Percentiles rank a stretch among this genome's conserved stretches.
phyloP scores from a whole-genome alignment of 768 basidiomycete species.

The Boletus rubescentipes region DNA sequence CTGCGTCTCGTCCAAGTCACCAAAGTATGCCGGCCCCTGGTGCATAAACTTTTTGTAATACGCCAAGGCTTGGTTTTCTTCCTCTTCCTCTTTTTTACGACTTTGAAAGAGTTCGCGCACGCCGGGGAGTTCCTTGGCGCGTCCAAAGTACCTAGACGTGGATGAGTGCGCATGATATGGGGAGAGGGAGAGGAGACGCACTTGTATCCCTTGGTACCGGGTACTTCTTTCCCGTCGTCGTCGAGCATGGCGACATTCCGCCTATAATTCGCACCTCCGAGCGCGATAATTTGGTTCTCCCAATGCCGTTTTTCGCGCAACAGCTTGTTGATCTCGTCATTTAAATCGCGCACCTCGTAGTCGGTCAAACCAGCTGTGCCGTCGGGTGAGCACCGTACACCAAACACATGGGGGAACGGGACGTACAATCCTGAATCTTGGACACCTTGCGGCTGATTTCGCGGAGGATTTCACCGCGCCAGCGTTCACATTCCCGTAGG shows the following conservation, averaged over 20 bases:
- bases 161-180: neutral
- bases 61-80: conserved; percentile 73
- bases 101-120: conserved; percentile 93
- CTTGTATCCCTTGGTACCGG: conserved; percentile 98
- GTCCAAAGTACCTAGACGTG: conserved; percentile 84
- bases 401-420: too few species aligned
- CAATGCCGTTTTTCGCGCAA: conserved; percentile 95
- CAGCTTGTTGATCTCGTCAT: conserved; percentile 96
- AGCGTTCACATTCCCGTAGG: conserved; percentile 89
- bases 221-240: conserved; percentile 94
- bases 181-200: conserved; percentile 35
- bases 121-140: conserved; percentile 93
- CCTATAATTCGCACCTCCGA: conserved; percentile 95
- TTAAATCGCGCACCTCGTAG: conserved; percentile 93
- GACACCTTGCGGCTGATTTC: conserved; percentile 97
- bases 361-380: conserved; percentile 92
- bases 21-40: conserved; percentile 87
- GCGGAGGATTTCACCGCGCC: conserved; percentile 92
- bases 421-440: conserved; percentile 93
- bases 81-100: conserved; percentile 83
- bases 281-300: conserved; percentile 96
- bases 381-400: too few species aligned
- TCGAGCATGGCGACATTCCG: conserved; percentile 92
- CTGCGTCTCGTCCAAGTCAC: conserved; percentile 78
- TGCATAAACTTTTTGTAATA: conserved; percentile 88